Conservation (phyloP, 2,329 filamentous ascomycete species). For the Verticillium nonalfalfae region DNA sequence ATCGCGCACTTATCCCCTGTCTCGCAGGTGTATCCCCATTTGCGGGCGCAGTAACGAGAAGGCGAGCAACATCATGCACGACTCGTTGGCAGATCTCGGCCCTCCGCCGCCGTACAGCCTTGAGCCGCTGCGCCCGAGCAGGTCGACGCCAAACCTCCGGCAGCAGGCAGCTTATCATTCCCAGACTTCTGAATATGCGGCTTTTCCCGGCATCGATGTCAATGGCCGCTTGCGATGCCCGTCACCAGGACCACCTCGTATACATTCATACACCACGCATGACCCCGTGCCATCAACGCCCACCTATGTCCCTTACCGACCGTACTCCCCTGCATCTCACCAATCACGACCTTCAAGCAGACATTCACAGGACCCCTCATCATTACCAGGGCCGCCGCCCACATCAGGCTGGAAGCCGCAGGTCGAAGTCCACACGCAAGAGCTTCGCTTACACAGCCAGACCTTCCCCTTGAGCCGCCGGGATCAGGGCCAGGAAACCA, state of each 20-base stretch:
- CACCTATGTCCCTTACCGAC: neutral
- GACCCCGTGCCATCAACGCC: neutral
- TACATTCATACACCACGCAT: neutral
- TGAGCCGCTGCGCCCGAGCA: slow-evolving; percentile 1
- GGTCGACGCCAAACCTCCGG: slow-evolving; percentile 8
- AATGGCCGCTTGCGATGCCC: slow-evolving; percentile 3
- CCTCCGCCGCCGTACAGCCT: slow-evolving; percentile 1
- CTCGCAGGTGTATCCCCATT: no score
- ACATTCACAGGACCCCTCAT: neutral
- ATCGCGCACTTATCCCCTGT: no score
- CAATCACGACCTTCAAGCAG: neutral
- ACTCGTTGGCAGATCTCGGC: neutral
- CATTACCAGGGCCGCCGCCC: neutral
- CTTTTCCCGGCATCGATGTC: slow-evolving; percentile 5
- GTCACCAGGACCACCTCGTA: neutral
- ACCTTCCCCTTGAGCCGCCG: neutral
- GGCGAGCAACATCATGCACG: neutral
- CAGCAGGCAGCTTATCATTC: neutral
- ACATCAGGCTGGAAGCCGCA: neutral
- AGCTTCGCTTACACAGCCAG: neutral
- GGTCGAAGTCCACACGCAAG: neutral
- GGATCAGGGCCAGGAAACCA: neutral
- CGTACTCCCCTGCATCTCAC: neutral
- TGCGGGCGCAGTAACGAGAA: neutral
- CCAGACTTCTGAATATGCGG: neutral